phyloP scores from a whole-genome alignment of 805 yeast genomes.

The Saitoella complicata region DNA sequence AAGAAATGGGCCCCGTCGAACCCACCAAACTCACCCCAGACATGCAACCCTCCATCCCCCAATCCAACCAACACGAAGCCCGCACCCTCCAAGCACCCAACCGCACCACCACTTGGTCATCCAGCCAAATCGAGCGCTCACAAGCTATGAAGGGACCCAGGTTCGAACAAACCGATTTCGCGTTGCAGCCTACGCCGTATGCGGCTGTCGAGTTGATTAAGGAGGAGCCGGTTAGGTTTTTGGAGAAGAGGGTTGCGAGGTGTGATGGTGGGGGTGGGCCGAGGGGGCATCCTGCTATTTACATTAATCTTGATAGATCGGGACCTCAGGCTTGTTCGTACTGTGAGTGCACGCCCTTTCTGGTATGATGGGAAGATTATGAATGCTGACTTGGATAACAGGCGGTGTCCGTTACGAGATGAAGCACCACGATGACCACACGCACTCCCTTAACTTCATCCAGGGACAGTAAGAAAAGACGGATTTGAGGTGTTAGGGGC shows the following conservation, averaged over 20 bases:
- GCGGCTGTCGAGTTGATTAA: constrained; percentile 76
- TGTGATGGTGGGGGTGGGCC: constrained; percentile 46
- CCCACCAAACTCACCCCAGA: too few species aligned
- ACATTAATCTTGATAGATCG: not conserved
- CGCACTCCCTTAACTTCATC: too few species aligned
- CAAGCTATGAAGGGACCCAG: constrained; percentile 45
- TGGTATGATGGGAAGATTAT: too few species aligned
- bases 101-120: constrained; percentile 53
- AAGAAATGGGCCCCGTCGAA: too few species aligned
- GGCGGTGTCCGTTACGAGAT: too few species aligned
- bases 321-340: not conserved
- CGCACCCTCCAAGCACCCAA: constrained; percentile 52
- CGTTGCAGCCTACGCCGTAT: constrained; percentile 54
- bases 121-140: constrained; percentile 43
- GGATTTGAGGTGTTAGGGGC: too few species aligned
- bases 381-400: too few species aligned
- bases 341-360: too few species aligned
- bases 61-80: too few species aligned
- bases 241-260: constrained; percentile 51
- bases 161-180: constrained; percentile 55
- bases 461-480: too few species aligned
- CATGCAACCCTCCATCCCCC: too few species aligned
- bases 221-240: constrained; percentile 50
- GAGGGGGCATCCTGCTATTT: not conserved
- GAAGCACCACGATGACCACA: too few species aligned